These are phyloP conservation scores for Nannizzia gypsea DNA, from an alignment of 2,329 filamentous ascomycete genomes.

Conservation along the genomic window DNA sequence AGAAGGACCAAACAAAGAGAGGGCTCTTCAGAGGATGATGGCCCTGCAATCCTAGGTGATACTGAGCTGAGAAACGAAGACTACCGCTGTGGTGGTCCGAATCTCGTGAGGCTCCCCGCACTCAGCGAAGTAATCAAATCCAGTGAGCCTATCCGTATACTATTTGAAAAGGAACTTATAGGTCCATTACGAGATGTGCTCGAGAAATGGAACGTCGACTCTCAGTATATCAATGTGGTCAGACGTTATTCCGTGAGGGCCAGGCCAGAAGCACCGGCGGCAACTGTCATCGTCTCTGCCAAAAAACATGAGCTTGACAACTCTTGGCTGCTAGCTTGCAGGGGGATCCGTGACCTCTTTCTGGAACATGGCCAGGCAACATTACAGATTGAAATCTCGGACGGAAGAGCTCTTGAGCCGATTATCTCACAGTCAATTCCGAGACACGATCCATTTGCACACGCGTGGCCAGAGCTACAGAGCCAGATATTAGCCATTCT, in stretches of 20 bases:
- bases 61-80: background rate
- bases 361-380: background rate
- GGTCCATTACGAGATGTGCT: background rate
- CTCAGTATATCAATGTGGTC: too few species aligned
- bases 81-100: background rate
- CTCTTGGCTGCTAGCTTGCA: background rate
- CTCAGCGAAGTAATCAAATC: background rate
- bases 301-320: background rate
- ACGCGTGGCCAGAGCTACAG: background rate
- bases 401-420: background rate
- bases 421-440: background rate
- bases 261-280: background rate
- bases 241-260: background rate
- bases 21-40: background rate
- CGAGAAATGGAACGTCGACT: background rate
- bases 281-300: background rate
- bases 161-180: background rate
- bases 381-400: background rate
- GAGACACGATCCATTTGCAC: background rate
- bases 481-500: background rate
- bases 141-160: background rate
- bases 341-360: background rate
- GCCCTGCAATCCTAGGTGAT: background rate
- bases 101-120: background rate
- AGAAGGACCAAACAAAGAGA: background rate